phyloP scores from a whole-genome alignment of 495 filamentous ascomycete genomes.

The Lophiotrema nucula region DNA sequence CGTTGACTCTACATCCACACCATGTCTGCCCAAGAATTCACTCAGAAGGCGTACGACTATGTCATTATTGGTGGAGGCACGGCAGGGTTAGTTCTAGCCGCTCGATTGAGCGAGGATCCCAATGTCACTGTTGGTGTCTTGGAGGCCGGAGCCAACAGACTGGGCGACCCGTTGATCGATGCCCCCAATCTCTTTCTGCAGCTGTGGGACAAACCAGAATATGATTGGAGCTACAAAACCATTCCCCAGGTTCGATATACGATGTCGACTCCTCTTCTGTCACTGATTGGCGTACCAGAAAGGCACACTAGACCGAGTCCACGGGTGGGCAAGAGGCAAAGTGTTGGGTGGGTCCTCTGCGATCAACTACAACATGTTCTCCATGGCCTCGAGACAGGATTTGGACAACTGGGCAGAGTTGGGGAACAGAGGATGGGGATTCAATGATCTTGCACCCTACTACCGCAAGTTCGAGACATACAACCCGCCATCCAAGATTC shows the following conservation, averaged over 20 bases:
- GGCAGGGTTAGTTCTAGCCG: conserved; percentile 38
- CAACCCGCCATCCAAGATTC: conserved; percentile 41
- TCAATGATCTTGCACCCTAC: conserved; percentile 51
- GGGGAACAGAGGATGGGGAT: conserved; percentile 56
- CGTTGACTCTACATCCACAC: no score
- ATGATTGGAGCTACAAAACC: conserved; percentile 56
- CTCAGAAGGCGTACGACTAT: conserved; percentile 31
- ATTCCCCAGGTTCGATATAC: conserved; percentile 47
- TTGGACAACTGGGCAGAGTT: conserved; percentile 56
- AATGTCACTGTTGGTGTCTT: conserved; percentile 48
- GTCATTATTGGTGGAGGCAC: conserved; percentile 37
- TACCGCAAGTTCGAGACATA: conserved; percentile 45
- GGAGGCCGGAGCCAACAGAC: conserved; percentile 48
- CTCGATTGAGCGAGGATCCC: conserved; percentile 36
- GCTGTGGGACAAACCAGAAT: conserved; percentile 43
- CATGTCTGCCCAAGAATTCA: conserved; percentile 30
- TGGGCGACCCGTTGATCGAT: conserved; percentile 46
- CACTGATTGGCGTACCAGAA: conserved; percentile 9
- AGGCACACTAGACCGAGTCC: conserved; percentile 25
- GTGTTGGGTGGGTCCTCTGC: conserved; percentile 57
- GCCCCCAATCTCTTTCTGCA: conserved; percentile 44
- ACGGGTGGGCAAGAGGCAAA: conserved; percentile 49
- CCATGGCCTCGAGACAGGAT: conserved; percentile 42
- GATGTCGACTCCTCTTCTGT: neutral
- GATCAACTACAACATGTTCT: conserved; percentile 54